A percentile compares a stretch with the other conserved stretches of the same genome.
Evolutionary conservation across 148 eudicot species (phyloP).

Genomic region (Talinum fruticosum): DNA sequence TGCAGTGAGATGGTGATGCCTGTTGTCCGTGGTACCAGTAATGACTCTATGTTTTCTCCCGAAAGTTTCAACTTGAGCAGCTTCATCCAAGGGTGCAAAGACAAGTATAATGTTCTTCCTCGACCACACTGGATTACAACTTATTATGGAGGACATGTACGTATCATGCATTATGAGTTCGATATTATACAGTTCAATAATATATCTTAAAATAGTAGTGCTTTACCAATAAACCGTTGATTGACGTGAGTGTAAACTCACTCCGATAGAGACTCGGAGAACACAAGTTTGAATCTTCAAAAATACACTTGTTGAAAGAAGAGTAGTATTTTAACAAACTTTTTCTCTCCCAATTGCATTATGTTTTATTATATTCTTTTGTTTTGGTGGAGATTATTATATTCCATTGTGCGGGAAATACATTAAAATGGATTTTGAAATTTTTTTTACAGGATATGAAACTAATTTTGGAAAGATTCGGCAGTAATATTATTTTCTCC

Average conservation of each 20-base stretch:
- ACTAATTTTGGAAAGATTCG: constrained; percentile 3
- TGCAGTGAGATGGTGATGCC: constrained; percentile 12
- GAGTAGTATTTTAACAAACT: too few species aligned
- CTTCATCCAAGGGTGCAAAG: constrained; percentile 2
- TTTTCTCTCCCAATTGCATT: too few species aligned
- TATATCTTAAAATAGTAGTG: too few species aligned
- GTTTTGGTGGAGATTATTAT: too few species aligned
- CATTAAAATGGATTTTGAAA: neutral
- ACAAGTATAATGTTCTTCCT: constrained; percentile 3
- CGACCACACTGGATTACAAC: constrained; percentile 8
- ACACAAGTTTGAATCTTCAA: too few species aligned
- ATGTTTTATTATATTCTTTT: too few species aligned
- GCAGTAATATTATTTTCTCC: constrained; percentile 6
- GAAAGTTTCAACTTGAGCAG: neutral
- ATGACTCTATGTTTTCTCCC: constrained; percentile 1
- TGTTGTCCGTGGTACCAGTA: neutral
- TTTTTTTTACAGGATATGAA: neutral
- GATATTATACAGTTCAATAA: too few species aligned
- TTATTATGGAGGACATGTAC: constrained; percentile 1
- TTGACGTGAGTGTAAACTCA: too few species aligned
- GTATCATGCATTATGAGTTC: neutral
- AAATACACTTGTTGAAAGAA: too few species aligned
- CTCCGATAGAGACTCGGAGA: too few species aligned
- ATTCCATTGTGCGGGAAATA: neutral
- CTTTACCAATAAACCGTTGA: too few species aligned